These are phyloP conservation scores for Sonneratia caseolaris DNA, from an alignment of 345 rosid species.

Conservation along the genomic window DNA sequence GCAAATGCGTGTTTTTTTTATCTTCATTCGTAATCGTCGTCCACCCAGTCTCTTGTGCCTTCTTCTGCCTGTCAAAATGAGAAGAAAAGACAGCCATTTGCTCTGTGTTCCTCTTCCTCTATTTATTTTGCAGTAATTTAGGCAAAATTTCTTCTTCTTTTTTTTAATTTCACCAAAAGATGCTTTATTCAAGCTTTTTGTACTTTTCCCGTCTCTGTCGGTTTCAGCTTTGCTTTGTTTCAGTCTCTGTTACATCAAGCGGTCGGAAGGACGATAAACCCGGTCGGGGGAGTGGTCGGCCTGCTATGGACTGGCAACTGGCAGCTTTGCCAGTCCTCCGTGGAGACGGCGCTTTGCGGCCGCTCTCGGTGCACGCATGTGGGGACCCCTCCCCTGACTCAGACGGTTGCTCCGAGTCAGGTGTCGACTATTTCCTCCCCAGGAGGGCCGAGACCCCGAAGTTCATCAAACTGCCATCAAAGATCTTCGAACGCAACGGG, in stretches of 20 bases:
- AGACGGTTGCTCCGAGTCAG: constrained; percentile 7
- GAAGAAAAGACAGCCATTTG: no score
- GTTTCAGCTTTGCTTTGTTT: constrained; percentile 22
- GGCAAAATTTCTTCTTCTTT: no score
- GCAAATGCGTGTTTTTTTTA: not conserved
- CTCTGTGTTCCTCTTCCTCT: no score
- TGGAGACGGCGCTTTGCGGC: constrained; percentile 19
- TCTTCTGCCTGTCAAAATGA: not conserved
- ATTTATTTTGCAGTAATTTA: no score
- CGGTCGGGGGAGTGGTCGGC: constrained; percentile 29
- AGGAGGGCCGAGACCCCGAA: not conserved
- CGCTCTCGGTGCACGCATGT: constrained; percentile 4
- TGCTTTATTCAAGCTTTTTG: no score
- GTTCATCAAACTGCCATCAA: not conserved
- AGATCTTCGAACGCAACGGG: not conserved
- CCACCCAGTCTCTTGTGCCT: not conserved
- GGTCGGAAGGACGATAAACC: constrained; percentile 25
- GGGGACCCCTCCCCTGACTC: not conserved
- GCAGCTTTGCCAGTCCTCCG: constrained; percentile 25
- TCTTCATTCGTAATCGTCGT: not conserved
- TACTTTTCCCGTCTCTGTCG: no score
- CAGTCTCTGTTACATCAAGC: constrained; percentile 28
- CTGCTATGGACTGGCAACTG: constrained; percentile 25
- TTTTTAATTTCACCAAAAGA: no score
- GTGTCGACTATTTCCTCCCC: not conserved